Evolutionary conservation across 2,329 filamentous ascomycete genomes (phyloP), one percentile per base, ranked within the genome.

Genomic region (Aspergillus udagawae): DNA sequence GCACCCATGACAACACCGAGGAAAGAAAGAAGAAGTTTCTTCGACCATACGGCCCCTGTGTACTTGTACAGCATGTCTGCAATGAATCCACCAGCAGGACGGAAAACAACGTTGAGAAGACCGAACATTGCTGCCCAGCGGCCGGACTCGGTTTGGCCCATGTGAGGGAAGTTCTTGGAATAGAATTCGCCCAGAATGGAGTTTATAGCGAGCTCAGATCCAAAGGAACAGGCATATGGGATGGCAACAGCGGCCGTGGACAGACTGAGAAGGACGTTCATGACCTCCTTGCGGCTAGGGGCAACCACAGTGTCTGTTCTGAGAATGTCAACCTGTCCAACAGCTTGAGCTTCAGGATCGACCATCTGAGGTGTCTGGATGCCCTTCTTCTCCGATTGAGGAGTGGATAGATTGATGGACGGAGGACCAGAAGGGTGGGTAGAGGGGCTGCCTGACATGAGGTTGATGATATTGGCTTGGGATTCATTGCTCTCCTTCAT

Each of bases 211-310:
- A 87, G 76, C 65, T 87, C 84, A 28, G 78, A 77, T 42, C 84
- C 84, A 63, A 87, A 87, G 3, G 82, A 81, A 72, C 80, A 84
- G 72, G 85, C 82, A 71, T 87, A 87, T 53, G 77, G 76, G 6
- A 79, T 75, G 38, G 78, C 80, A 2, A 82, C 72, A 38, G 81
- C 80, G 45, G 83, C 67, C 0, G 82, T 84, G 52, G 83, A 79
- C 1, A 80, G 76, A 23, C 88, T 89, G 66, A 87, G 80, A 59
- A 86, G 71, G 56, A 92, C 81, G 21, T 83, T 76, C 27, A 87
- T 54, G 5, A 79, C 79, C 62, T 90, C 87, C 23, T 82, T 83
- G 51, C 83, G 66, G 1, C 86, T 73, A 2, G 88, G 90, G 64
- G 85, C 85, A 52, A 80, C 73, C 9, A 88, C 75, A 54, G 86